phyloP scores from a whole-genome alignment of 306 rosid species.

The Hippophae gyantsensis region DNA sequence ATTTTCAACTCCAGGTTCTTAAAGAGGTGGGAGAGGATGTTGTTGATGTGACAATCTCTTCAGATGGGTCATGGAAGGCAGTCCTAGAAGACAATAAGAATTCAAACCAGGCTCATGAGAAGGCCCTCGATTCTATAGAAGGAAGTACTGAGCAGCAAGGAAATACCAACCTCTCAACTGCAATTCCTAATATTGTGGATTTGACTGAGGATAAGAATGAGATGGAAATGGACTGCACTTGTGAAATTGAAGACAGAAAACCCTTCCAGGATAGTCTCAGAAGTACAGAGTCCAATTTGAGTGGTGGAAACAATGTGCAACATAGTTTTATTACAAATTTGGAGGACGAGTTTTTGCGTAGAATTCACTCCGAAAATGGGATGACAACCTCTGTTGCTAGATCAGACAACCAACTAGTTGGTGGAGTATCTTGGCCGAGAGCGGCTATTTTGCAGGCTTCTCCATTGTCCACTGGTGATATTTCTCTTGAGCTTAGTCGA shows the following conservation, averaged over 20 bases:
- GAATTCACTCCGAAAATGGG: slow-evolving; percentile 9
- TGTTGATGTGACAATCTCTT: slow-evolving; percentile 52
- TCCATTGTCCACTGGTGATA: slow-evolving; percentile 29
- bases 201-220: slow-evolving; percentile 53
- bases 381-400: slow-evolving; percentile 13
- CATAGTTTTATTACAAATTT: slow-evolving; percentile 27
- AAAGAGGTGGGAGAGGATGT: slow-evolving; percentile 62
- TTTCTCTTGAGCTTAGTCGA: slow-evolving; percentile 38
- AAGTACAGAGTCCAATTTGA: slow-evolving; percentile 12
- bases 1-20: slow-evolving; percentile 44
- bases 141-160: slow-evolving; percentile 40
- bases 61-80: slow-evolving; percentile 86
- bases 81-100: slow-evolving; percentile 37
- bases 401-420: slow-evolving; percentile 28
- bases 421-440: slow-evolving; percentile 14
- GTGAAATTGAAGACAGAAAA: slow-evolving; percentile 47
- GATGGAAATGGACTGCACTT: slow-evolving; percentile 31
- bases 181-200: slow-evolving; percentile 38
- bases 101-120: slow-evolving; percentile 26
- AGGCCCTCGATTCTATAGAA: slow-evolving; percentile 21
- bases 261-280: slow-evolving; percentile 27
- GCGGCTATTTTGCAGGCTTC: slow-evolving; percentile 19
- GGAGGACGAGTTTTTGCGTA: slow-evolving; percentile 44
- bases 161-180: slow-evolving; percentile 15
- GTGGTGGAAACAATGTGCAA: slow-evolving; percentile 20